A percentile compares a stretch with the other conserved stretches of the same genome.
These are phyloP conservation scores for Fagopyrum homotropicum DNA, from an alignment of 148 eudicot genomes.

Conservation along the genomic window DNA sequence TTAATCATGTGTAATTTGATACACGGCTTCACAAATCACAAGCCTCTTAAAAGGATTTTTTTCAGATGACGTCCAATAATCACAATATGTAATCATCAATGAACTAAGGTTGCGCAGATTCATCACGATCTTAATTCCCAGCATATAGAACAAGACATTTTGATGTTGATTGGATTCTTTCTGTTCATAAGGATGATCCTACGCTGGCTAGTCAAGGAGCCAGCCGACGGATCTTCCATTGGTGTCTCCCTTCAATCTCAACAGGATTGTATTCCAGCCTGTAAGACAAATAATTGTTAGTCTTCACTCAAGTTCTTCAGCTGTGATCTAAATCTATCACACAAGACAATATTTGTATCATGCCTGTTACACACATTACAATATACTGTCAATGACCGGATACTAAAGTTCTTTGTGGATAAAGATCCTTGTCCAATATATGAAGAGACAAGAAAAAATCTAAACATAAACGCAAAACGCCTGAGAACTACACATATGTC, in stretches of 20 bases:
- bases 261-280: constrained; percentile 66
- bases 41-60: neutral
- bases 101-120: neutral
- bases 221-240: constrained; percentile 68
- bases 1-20: no score
- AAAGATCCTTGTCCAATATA: no score
- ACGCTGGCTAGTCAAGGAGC: constrained; percentile 62
- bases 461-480: neutral
- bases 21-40: no score
- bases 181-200: constrained; percentile 37
- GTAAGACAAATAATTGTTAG: neutral
- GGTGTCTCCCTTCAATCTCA: constrained; percentile 36
- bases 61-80: neutral
- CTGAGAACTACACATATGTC: neutral
- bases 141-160: neutral
- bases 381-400: neutral
- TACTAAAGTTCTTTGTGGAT: no score
- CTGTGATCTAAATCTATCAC: neutral
- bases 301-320: neutral
- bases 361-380: neutral
- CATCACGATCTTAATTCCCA: neutral
- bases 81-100: neutral
- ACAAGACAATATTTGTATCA: neutral
- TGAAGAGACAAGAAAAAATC: no score
- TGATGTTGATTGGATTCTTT: neutral